A percentile compares a stretch with the other conserved stretches of the same genome.
Evolutionary conservation across 1,284 basidiomycete species (phyloP).

Genomic region (Leccinum proliferum): DNA sequence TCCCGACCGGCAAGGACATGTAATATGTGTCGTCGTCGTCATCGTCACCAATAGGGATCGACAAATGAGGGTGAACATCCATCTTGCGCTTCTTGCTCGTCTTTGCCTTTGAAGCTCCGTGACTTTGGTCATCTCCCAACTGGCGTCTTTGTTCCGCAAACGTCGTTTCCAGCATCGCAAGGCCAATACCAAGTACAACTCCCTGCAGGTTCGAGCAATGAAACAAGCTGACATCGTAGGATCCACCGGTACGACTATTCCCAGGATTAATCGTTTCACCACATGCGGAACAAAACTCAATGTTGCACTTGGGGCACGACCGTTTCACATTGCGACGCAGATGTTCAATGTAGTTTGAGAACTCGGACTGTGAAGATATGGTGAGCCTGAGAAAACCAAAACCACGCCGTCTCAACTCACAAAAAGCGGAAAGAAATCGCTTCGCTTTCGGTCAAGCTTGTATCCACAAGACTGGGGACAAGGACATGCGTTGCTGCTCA

Average conservation of each 20-base stretch:
- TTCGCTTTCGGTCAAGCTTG: conserved; percentile 52
- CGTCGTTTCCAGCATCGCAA: conserved; percentile 70
- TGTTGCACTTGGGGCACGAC: conserved; percentile 60
- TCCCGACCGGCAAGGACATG: conserved; percentile 38
- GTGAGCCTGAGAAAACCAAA: conserved; percentile 6
- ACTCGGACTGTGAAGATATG: conserved; percentile 49
- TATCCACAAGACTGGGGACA: conserved; percentile 75
- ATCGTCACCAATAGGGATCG: conserved; percentile 37
- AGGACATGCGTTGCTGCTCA: conserved; percentile 55
- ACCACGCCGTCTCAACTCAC: conserved; percentile 42
- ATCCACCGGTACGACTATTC: conserved; percentile 34
- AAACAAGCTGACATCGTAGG: conserved; percentile 58
- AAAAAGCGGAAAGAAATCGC: conserved; percentile 77
- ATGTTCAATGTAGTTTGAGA: conserved; percentile 63
- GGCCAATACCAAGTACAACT: conserved; percentile 78
- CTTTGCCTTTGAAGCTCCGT: conserved; percentile 34
- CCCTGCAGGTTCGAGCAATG: conserved; percentile 88
- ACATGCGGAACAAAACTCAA: conserved; percentile 78
- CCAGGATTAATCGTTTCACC: conserved; percentile 59
- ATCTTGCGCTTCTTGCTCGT: conserved; percentile 50
- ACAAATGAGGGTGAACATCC: conserved; percentile 26
- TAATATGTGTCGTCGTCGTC: conserved; percentile 53
- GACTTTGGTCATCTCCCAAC: conserved; percentile 28
- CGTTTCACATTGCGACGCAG: conserved; percentile 53
- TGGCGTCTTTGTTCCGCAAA: conserved; percentile 56